Percentiles rank a stretch among this genome's conserved stretches.
Conservation (phyloP, 257 asterid genomes). For the Echites panduratus region DNA sequence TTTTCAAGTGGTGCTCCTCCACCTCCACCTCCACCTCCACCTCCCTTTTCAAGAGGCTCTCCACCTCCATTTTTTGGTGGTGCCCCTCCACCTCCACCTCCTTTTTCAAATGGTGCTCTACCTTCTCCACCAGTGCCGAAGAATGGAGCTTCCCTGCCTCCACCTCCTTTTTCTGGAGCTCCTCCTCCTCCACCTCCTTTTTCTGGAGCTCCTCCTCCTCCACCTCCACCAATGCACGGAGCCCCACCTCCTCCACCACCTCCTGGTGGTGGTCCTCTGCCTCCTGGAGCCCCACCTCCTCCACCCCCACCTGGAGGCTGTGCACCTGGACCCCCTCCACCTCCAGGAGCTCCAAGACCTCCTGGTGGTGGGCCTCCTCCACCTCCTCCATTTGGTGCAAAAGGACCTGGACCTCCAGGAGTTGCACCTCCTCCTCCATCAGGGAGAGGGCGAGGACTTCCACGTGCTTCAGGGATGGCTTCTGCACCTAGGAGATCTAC, state of each 20-base stretch:
- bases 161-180: constrained; percentile 28
- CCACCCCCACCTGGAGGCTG: constrained; percentile 34
- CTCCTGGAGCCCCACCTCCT: constrained; percentile 32
- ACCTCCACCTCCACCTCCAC: constrained; percentile 42
- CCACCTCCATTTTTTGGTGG: constrained; percentile 41
- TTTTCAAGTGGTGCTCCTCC: constrained; percentile 30
- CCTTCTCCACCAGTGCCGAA: constrained; percentile 31
- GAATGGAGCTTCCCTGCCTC: constrained; percentile 26
- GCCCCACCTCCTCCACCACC: constrained; percentile 26
- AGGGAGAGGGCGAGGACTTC: constrained; percentile 67
- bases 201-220: constrained; percentile 25
- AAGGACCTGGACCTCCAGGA: constrained; percentile 59
- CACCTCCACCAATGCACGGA: constrained; percentile 22
- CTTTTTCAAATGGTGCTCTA: constrained; percentile 29
- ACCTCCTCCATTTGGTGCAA: constrained; percentile 50
- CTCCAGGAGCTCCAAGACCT: constrained; percentile 42
- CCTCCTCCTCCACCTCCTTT: constrained; percentile 29
- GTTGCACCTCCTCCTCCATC: constrained; percentile 51
- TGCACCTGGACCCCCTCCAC: constrained; percentile 35
- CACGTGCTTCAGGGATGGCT: constrained; percentile 52
- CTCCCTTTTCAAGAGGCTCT: constrained; percentile 38
- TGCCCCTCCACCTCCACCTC: constrained; percentile 34
- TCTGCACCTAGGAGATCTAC: constrained; percentile 66
- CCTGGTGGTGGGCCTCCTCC: constrained; percentile 48
- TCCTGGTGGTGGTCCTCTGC: constrained; percentile 19